These are phyloP conservation scores for Thraustotheca clavata DNA, from an alignment of 352 stramenopile genomes.

Conservation along the genomic window DNA sequence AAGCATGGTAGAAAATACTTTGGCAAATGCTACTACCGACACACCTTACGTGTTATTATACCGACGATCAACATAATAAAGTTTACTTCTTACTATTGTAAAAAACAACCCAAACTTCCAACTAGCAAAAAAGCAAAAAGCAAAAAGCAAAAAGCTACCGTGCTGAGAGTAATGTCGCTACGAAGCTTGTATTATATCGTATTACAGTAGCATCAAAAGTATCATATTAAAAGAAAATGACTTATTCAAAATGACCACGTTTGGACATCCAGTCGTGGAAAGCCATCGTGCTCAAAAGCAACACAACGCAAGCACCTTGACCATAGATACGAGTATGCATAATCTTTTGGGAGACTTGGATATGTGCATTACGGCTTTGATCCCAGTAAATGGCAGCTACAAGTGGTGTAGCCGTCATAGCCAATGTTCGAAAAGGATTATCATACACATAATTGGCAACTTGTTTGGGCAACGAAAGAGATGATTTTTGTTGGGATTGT, in stretches of 20 bases:
- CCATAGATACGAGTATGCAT: constrained; percentile 84
- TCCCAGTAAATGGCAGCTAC: constrained; percentile 64
- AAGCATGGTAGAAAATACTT: not conserved
- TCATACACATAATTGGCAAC: constrained; percentile 72
- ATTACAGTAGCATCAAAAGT: no score
- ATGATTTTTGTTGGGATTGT: not conserved
- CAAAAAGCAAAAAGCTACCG: no score
- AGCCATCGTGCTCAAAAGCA: constrained; percentile 69
- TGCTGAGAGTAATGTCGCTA: no score
- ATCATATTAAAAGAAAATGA: no score
- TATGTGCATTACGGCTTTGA: constrained; percentile 57
- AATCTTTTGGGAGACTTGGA: constrained; percentile 72
- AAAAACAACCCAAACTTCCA: no score
- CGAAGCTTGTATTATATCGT: no score
- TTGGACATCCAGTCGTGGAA: constrained; percentile 81
- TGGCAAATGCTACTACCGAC: constrained; percentile 9
- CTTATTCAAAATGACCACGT: constrained; percentile 55
- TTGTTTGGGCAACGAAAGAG: constrained; percentile 46
- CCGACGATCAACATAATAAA: not conserved
- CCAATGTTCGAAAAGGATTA: constrained; percentile 58
- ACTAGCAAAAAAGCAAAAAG: no score
- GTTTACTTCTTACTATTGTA: not conserved
- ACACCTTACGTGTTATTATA: constrained; percentile 17
- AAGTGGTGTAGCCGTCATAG: constrained; percentile 42
- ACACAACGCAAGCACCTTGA: constrained; percentile 53